Conservation (phyloP, 257 asterid species). For the Paulownia fortunei region DNA sequence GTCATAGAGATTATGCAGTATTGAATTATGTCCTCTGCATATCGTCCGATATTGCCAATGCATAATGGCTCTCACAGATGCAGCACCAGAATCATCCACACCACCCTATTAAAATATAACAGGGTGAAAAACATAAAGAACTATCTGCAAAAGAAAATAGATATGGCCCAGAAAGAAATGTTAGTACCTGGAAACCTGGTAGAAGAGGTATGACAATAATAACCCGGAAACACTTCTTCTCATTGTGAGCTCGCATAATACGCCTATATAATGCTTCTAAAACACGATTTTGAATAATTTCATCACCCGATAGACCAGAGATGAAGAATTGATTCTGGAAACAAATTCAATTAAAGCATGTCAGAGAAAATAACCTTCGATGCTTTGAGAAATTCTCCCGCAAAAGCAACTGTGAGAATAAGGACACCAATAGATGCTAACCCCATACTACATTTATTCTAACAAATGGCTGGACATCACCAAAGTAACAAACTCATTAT, state of each 20-base stretch:
- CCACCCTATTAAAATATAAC: constrained; percentile 70
- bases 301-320: constrained; percentile 93
- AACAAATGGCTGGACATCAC: background rate
- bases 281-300: constrained; percentile 83
- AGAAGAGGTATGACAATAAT: constrained; percentile 93
- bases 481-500: background rate
- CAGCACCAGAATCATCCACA: constrained; percentile 97
- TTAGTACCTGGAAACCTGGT: constrained; percentile 91
- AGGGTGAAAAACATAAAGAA: constrained; percentile 30
- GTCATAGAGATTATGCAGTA: constrained; percentile 73
- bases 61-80: constrained; percentile 98
- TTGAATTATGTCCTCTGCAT: constrained; percentile 76
- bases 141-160: constrained; percentile 14
- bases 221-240: constrained; percentile 87
- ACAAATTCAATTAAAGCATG: constrained; percentile 31
- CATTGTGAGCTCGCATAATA: constrained; percentile 82
- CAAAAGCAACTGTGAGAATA: constrained; percentile 18
- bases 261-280: constrained; percentile 80
- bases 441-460: constrained; percentile 16
- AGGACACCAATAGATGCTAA: constrained; percentile 5
- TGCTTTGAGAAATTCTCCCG: constrained; percentile 9
- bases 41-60: constrained; percentile 98
- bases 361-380: constrained; percentile 37
- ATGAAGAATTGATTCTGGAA: constrained; percentile 97
- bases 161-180: constrained; percentile 25